Base-by-base conservation (phyloP, 225 moss, liverwort and hornwort species). In the Straminergon stramineum region DNA sequence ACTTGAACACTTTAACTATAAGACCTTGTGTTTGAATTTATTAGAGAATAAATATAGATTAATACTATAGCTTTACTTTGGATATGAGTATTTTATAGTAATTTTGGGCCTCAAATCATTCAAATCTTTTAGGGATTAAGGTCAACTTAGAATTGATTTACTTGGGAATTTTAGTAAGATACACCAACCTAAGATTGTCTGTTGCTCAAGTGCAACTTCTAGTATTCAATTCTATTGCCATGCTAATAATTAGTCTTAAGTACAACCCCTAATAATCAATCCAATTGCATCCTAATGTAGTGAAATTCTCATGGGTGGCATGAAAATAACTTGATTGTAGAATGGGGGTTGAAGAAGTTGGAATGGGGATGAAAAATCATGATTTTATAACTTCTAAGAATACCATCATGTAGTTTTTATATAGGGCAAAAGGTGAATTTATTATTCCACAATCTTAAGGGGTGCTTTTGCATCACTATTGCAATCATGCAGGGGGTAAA, bases 201-300 rank as follows among this genome's bases (percentile, higher is more conserved):
- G 10, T 45, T 9, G 30, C 28, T 74, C 5, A 74, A 10, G 17
- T 48, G 10, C 45, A 45, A 16, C 28, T 2, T 45, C 11, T 68
- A 22, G 12, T 45, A 45, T 3, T 74, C 2, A 45, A 2, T 10
- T 17, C 6, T 45, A 45, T 45, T 45, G 7, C 7, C 1, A 31
- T 17, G 31, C 30, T 48, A 48, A 31, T 31, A 48, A 48, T 11
- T 8, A 48, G 0, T 48, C 48, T 17, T 17, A 30, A 17, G 2
- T 30, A 48, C 0, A 0, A 30, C 11, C 1, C 10, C 4, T 75
- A 27, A 2, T 13, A 26, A 30, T 43, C 0, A 17, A 0, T 11
- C 1, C 48, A 48, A 75, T 18, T 75, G 18, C 48, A 48, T 30
- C 18, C 7, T 11, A 18, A 17, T 48, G 2, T 30, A 10, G 10